A percentile compares a stretch with the other conserved stretches of the same genome.
phyloP scores from a whole-genome alignment of 306 rosid species.

The Mucuna pruriens region DNA sequence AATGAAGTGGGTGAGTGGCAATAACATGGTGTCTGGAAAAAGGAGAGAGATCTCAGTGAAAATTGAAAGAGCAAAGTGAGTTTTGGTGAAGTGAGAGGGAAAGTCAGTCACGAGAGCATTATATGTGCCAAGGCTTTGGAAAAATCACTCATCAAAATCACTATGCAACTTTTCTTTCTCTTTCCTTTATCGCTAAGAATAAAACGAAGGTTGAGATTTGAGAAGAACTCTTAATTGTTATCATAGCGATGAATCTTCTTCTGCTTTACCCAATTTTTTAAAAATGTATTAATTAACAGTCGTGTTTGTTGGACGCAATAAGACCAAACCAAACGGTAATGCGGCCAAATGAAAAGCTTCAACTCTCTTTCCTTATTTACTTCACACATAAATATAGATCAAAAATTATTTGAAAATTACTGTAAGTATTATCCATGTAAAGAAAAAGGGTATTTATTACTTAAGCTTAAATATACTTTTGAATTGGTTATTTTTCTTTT shows the following conservation, averaged over 20 bases:
- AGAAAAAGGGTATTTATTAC: too few species aligned
- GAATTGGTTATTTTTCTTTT: too few species aligned
- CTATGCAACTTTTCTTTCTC: not conserved
- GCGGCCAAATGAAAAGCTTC: not conserved
- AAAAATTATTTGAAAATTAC: not conserved
- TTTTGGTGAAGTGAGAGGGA: conserved; percentile 28
- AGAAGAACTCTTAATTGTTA: not conserved
- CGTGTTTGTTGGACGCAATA: not conserved
- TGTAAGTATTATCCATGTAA: not conserved
- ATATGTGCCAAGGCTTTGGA: conserved; percentile 37
- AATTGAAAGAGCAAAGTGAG: conserved; percentile 1
- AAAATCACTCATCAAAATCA: not conserved
- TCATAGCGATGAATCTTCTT: not conserved
- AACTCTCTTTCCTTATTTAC: not conserved
- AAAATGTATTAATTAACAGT: not conserved
- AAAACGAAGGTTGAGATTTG: conserved; percentile 12
- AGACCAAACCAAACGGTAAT: not conserved
- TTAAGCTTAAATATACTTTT: too few species aligned
- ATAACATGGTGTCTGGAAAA: not conserved
- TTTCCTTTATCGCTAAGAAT: not conserved
- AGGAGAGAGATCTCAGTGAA: conserved; percentile 48
- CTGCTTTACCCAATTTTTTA: not conserved
- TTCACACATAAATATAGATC: not conserved
- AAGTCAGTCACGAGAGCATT: conserved; percentile 61
- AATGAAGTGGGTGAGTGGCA: conserved; percentile 19